Conservation (phyloP, 1,139 yeast species). For the Candida anutae region DNA sequence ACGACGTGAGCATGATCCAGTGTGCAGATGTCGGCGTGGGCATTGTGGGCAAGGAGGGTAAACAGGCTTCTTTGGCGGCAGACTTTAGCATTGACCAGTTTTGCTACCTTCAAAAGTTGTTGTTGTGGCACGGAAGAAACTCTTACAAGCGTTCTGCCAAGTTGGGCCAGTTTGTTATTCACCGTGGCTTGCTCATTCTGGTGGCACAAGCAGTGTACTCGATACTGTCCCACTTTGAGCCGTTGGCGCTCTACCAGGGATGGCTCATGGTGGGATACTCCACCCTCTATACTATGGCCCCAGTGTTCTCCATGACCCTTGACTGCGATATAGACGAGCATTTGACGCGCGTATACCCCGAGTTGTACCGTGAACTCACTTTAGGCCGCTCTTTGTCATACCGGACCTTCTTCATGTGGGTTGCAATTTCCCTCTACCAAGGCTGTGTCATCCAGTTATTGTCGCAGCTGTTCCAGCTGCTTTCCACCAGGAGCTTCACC, state of each 20-base stretch:
- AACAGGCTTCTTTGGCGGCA: constrained; percentile 94
- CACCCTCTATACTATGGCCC: constrained; percentile 95
- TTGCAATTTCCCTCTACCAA: constrained; percentile 76
- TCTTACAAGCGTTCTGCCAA: constrained; percentile 94
- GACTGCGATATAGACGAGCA: constrained; percentile 91
- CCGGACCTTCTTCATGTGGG: constrained; percentile 89
- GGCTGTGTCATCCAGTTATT: constrained; percentile 77
- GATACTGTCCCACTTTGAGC: constrained; percentile 79
- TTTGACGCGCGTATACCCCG: constrained; percentile 87
- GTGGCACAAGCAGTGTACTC: constrained; percentile 96
- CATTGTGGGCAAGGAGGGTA: constrained; percentile 97
- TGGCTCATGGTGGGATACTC: constrained; percentile 99
- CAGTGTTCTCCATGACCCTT: constrained; percentile 86
- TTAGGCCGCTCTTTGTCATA: constrained; percentile 82
- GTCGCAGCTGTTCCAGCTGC: constrained; percentile 67
- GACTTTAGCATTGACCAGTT: constrained; percentile 93
- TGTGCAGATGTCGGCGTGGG: constrained; percentile 99
- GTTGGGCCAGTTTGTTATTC: constrained; percentile 90
- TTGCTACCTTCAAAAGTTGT: constrained; percentile 75
- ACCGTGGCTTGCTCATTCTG: constrained; percentile 87
- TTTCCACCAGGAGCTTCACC: constrained; percentile 47
- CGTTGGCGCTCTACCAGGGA: constrained; percentile 89
- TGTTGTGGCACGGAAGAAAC: constrained; percentile 97
- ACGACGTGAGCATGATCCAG: constrained; percentile 98
- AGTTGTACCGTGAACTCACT: constrained; percentile 85